Evolutionary conservation across 768 basidiomycete genomes (phyloP), one percentile per base, ranked within the genome.

Genomic region (Neoboletus magnificus): DNA sequence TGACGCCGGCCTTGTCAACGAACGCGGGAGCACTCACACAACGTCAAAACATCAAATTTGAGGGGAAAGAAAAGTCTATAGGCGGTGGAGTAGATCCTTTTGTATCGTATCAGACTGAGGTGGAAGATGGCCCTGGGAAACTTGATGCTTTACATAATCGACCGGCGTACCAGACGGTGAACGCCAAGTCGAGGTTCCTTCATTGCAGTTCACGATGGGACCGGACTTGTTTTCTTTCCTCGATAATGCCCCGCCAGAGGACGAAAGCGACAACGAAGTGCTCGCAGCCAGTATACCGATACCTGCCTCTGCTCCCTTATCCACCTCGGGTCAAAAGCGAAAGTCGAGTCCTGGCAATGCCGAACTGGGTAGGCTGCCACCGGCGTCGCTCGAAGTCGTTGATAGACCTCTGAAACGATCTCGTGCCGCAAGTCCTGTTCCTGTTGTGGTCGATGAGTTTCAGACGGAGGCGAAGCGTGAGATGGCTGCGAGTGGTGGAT

Each of bases 401-500:
- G 70, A 66, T 18, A 62, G 68, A 53, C 55, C 73, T 3, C 62
- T 72, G 1, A 93, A 93, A 71, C 85, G 80, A 65, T 70, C 78
- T 5, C 79, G 87, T 37, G 58, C 84, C n/a, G 77, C 76, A 0
- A 79, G 85, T 3, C 85, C 86, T 5, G 79, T 80, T 50, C 91
- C 93, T 9, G 78, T 92, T 0, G 86, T 93, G 8, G 81, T 96
- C 12, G 96, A 98, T 72, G 94, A 96, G 60, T 93, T 98, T 67
- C 92, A 95, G 73, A 93, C 89, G 1, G 92, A 95, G 64, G 93
- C 91, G 1, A 93, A 91, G 71, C 84, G 94, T 45, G 93, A 97
- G 70, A 85, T 98, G 54, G 89, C 87, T 22, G 90, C 89, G 2
- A 92, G 87, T 62, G 91, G 90, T 45, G 95, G 95, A 6, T 73